phyloP scores from a whole-genome alignment of 345 rosid genomes.

The Lenwebbia sp. region DNA sequence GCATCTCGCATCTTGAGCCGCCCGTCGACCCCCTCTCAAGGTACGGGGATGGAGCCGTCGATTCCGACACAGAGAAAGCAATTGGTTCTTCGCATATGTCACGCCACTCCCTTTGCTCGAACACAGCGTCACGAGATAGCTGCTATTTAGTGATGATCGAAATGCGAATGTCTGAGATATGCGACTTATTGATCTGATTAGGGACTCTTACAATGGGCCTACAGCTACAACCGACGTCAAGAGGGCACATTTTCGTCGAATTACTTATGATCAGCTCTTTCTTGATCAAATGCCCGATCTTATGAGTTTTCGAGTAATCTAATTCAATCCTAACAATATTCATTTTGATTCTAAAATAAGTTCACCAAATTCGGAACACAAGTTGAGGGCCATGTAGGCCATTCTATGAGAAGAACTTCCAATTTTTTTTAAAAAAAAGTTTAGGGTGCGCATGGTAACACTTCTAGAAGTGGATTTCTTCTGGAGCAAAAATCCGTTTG shows the following conservation, averaged over 20 bases:
- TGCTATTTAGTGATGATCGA: neutral
- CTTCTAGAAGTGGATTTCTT: too few species aligned
- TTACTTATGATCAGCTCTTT: neutral
- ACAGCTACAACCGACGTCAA: rapidly evolving
- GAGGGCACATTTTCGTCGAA: neutral
- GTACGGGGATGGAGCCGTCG: too few species aligned
- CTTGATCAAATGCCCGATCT: neutral
- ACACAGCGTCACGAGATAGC: neutral
- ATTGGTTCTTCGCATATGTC: neutral
- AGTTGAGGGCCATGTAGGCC: rapidly evolving
- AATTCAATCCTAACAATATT: neutral
- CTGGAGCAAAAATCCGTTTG: too few species aligned
- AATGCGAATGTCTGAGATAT: neutral
- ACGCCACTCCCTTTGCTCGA: neutral
- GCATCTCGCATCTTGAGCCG: neutral
- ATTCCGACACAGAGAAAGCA: neutral
- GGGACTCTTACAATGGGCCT: rapidly evolving
- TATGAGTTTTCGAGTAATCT: neutral
- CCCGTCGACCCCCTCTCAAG: neutral
- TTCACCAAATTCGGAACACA: neutral
- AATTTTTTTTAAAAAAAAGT: neutral
- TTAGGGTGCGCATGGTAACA: too few species aligned
- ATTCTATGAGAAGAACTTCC: neutral
- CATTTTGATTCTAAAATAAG: neutral
- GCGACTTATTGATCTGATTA: neutral